Percentiles rank a stretch among this genome's conserved stretches.
These are phyloP conservation scores for Dendrobium officinale DNA, from an alignment of 106 monocot species.

Conservation along the genomic window DNA sequence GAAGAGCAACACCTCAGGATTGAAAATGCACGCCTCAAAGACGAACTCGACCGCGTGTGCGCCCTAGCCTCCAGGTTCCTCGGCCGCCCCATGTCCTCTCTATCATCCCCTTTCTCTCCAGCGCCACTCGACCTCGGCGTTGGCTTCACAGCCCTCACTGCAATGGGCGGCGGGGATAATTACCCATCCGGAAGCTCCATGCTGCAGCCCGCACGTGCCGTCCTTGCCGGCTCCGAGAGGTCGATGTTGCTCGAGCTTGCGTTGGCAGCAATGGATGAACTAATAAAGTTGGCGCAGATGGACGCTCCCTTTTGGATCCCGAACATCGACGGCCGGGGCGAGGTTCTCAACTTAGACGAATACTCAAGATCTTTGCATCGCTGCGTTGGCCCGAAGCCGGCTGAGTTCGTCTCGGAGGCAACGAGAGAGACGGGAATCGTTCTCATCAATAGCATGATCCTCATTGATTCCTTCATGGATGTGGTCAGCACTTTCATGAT, in stretches of 20 bases:
- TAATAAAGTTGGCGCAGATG: constrained; percentile 54
- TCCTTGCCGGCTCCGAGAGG: constrained; percentile 18
- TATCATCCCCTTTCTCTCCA: constrained; percentile 4
- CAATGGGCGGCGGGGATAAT: constrained; percentile 5
- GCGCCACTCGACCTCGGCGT: constrained; percentile 36
- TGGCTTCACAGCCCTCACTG: constrained; percentile 4
- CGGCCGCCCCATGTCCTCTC: constrained; percentile 27
- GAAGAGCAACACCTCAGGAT: constrained; percentile 75
- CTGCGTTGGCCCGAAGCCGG: constrained; percentile 32
- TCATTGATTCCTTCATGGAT: constrained; percentile 65
- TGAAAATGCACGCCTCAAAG: constrained; percentile 84
- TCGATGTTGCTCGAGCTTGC: constrained; percentile 53
- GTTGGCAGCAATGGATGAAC: constrained; percentile 52
- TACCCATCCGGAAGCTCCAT: neutral
- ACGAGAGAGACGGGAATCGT: constrained; percentile 53
- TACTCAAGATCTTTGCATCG: constrained; percentile 26
- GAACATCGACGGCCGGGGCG: constrained; percentile 12
- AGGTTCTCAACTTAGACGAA: constrained; percentile 39
- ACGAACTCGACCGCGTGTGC: constrained; percentile 75
- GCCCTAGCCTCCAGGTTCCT: constrained; percentile 62
- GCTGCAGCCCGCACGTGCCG: neutral
- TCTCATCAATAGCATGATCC: constrained; percentile 40
- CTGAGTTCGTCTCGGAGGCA: constrained; percentile 38
- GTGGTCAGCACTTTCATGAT: constrained; percentile 22
- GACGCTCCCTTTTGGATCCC: constrained; percentile 52